Evolutionary conservation across 139 green algal species (phyloP).

Genomic region (Dunaliella sp.): DNA sequence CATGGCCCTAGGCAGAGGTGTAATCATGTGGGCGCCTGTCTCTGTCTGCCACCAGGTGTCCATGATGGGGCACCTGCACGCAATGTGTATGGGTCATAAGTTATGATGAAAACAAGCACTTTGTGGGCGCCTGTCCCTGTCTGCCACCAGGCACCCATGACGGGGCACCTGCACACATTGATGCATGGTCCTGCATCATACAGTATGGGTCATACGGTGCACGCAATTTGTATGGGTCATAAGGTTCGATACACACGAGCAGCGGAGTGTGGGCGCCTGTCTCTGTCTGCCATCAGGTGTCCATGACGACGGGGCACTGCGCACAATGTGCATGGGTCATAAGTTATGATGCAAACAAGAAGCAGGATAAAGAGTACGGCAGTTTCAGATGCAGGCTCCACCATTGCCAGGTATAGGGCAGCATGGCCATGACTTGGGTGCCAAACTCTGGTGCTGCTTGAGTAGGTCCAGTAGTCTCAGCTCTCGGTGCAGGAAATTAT

Average conservation of each 20-base stretch:
- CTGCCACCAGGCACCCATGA: constrained; percentile 98
- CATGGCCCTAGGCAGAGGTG: constrained; percentile 77
- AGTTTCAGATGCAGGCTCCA: too few relatives aligned
- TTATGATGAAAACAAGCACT: not conserved
- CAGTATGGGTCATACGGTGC: too few relatives aligned
- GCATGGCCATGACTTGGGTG: too few relatives aligned
- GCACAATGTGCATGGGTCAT: not conserved
- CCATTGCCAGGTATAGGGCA: too few relatives aligned
- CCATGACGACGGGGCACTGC: not conserved
- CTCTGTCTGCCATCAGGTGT: not conserved
- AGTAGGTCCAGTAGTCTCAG: too few relatives aligned
- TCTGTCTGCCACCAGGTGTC: constrained; percentile 79
- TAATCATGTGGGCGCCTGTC: constrained; percentile 91
- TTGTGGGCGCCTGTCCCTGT: constrained; percentile 89
- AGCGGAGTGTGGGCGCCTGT: not conserved
- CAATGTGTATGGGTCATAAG: not conserved
- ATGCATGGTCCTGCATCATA: too few relatives aligned
- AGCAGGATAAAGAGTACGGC: too few relatives aligned
- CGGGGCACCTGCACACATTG: constrained; percentile 61
- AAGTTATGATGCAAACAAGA: not conserved
- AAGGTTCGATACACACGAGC: too few relatives aligned
- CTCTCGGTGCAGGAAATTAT: too few relatives aligned
- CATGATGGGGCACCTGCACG: constrained; percentile 79
- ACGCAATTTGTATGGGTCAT: too few relatives aligned
- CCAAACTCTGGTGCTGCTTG: too few relatives aligned